A percentile compares a stretch with the other conserved stretches of the same genome.
Evolutionary conservation across 768 basidiomycete species (phyloP).

Genomic region (Rossbeevera mucosa): DNA sequence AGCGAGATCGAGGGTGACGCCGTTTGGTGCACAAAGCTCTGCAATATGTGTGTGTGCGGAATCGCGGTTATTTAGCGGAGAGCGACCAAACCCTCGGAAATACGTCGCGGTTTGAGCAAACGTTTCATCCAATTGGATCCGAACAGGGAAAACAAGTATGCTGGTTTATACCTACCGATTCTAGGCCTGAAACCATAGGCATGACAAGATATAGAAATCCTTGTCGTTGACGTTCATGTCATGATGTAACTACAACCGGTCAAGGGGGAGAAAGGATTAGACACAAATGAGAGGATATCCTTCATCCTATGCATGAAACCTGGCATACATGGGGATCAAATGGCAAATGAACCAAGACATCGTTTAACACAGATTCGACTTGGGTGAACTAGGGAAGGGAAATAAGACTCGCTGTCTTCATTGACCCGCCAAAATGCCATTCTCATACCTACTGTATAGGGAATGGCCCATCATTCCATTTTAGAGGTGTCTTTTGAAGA

Average conservation of each 20-base stretch:
- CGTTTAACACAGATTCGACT: neutral
- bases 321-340: neutral
- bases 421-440: too few species aligned
- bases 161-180: neutral
- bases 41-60: neutral
- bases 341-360: neutral
- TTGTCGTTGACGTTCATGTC: neutral
- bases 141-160: neutral
- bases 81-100: neutral
- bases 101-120: neutral
- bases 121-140: neutral
- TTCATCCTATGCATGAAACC: neutral
- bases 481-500: neutral
- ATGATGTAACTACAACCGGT: neutral
- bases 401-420: too few species aligned
- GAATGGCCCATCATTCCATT: neutral
- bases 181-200: neutral
- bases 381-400: neutral
- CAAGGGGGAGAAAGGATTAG: neutral
- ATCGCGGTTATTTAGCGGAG: neutral
- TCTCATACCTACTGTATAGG: too few species aligned
- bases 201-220: neutral
- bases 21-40: neutral
- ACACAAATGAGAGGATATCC: neutral
- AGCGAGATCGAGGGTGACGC: neutral